Base-by-base conservation (phyloP, 1,139 yeast genomes). In the Groenewaldozyma auringiensis region DNA sequence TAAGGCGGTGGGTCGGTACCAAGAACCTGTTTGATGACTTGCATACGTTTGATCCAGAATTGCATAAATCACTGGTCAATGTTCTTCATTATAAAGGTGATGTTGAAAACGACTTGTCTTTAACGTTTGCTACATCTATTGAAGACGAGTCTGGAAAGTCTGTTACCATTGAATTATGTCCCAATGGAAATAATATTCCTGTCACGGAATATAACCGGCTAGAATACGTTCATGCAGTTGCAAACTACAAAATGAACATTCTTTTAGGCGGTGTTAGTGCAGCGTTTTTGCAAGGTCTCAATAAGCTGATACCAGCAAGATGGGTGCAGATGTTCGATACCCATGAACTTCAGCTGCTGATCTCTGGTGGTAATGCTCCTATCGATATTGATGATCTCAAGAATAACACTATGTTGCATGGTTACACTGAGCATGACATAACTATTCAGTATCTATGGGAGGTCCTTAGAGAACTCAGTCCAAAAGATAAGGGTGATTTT, bases 281-380 rank as follows among this genome's bases (percentile, higher is more conserved):
- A 33, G 72, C 74, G 43, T 89, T 94, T 60, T 66, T 85, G 34
- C 75, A 71, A 27, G 98, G 98, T 0, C 63, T 92, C 47, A 75
- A 74, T 53, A 75, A 75, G 48, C 70, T 92, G 17, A 78, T 92
- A 11, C 73, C 82, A 4, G 78, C 82, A 1, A 73, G 73, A 41
- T 86, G 96, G 95, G 68, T 92, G 36, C 74, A 76, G 37, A 79
- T 92, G 82, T 92, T 92, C 66, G 87, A 84, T 59, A 81, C 94
- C 0, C 69, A 68, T 42, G 98, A 92, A 60, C 66, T 89, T 21
- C 96, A 87, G 61, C 79, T 81, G 73, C 70, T 94, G 34, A 82
- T 92, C 2, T 83, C 95, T 9, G 96, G 96, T 6, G 94, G 87
- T 1, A 78, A 74, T 25, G 70, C 72, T 36, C 83, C 79, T 49